Evolutionary conservation across 371 early-diverging fungal genomes (phyloP).

Genomic region (Mucor lusitanicus): DNA sequence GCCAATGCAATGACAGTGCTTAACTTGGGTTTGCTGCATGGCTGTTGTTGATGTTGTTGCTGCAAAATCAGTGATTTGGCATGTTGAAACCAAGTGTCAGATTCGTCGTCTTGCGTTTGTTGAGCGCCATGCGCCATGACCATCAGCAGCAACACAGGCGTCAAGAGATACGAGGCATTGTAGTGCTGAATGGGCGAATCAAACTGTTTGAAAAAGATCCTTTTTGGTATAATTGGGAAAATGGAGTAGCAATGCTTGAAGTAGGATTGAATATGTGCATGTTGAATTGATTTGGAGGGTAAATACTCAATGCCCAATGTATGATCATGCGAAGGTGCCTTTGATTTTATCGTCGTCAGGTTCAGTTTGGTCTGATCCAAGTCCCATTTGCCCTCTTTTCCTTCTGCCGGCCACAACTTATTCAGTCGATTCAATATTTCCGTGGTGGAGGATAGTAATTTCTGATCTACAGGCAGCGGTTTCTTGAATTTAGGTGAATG

Average conservation of each 20-base stretch:
- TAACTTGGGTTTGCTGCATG: conserved; percentile 7
- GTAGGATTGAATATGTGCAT: conserved; percentile 21
- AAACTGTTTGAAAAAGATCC: conserved; percentile 31
- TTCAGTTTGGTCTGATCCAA: conserved; percentile 8
- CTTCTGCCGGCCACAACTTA: conserved; percentile 23
- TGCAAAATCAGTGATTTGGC: conserved; percentile 15
- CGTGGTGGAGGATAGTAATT: not conserved
- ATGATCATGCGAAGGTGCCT: not conserved
- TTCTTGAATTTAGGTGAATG: not conserved
- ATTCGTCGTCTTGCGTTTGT: conserved; percentile 14
- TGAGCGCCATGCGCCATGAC: conserved; percentile 40
- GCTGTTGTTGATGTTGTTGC: not conserved
- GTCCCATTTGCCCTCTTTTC: conserved; percentile 35
- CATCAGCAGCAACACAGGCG: conserved; percentile 19
- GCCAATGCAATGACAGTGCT: conserved; percentile 32
- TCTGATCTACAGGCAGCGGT: not conserved
- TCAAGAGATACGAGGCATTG: conserved; percentile 9
- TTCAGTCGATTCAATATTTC: conserved; percentile 10
- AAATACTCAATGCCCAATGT: conserved; percentile 2
- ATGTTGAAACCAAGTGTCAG: conserved; percentile 31
- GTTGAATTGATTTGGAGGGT: conserved; percentile 17
- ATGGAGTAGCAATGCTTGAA: conserved; percentile 27
- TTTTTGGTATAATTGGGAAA: conserved; percentile 36
- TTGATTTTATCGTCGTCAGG: not conserved
- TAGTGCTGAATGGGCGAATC: conserved; percentile 18